phyloP scores from a whole-genome alignment of 305 asterid genomes.

The Ilex paraguariensis region DNA sequence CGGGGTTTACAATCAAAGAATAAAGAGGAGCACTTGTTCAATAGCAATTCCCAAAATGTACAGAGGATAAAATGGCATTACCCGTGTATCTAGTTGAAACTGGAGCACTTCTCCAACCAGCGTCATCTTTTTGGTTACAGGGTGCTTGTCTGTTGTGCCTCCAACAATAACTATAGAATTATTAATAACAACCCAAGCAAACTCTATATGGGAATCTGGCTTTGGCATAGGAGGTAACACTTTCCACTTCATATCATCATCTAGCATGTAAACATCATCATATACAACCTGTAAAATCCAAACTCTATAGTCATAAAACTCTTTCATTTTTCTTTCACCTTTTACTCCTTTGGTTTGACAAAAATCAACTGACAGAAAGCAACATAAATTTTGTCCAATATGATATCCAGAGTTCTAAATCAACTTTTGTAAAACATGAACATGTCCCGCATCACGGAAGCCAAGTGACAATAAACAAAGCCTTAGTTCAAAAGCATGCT shows the following conservation, averaged over 20 bases:
- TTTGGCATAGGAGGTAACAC: conserved; percentile 88
- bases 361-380: no score
- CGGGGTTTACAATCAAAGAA: no score
- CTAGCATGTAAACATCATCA: conserved; percentile 91
- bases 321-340: no score
- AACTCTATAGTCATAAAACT: conserved; percentile 16
- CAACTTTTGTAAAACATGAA: no score
- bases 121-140: conserved; percentile 79
- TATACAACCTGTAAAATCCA: conserved; percentile 66
- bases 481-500: no score
- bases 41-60: conserved; percentile 8
- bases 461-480: no score
- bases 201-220: conserved; percentile 97
- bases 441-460: no score
- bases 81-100: conserved; percentile 71
- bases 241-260: conserved; percentile 86
- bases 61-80: conserved; percentile 14
- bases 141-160: conserved; percentile 98
- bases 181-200: conserved; percentile 83
- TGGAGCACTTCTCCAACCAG: conserved; percentile 83
- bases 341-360: no score
- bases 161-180: conserved; percentile 74
- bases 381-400: no score
- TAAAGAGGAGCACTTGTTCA: not conserved
- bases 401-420: no score